Base-by-base conservation (phyloP, 2,329 filamentous ascomycete species). In the Colletotrichum spaethianum region DNA sequence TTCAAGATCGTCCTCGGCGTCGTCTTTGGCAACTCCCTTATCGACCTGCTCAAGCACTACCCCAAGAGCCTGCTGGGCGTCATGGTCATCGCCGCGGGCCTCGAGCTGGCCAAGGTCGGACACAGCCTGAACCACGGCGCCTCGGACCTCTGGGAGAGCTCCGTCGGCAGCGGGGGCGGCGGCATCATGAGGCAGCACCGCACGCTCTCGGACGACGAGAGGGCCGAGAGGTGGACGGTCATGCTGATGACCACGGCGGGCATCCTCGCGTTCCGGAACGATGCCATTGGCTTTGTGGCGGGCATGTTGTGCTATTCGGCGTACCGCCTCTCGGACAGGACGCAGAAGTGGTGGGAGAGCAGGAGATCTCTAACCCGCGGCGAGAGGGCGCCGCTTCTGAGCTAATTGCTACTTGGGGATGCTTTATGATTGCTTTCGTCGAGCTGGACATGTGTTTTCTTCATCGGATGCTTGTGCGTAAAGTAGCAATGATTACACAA, bases 241-340 rank as follows among this genome's bases (percentile, higher is more conserved):
- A 97, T 98, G 95, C 87, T 98, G 70, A 92, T 95, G 73, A 98
- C 96, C 0, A 91, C 94, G 11, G 95, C 93, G 0, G 89, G 93
- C 3, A 88, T 97, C 65, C 82, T 98, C 61, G 94, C 94, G 0
- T 98, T 97, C 77, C 93, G 91, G 80, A 98, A 98, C 78, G 95
- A 97, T 82, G 95, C 92, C 0, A 89, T 98, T 7, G 96, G 96
- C 0, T 98, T 98, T 77, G 72, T 93, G 18, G 94, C 93, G 0
- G 96, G 96, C 0, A 89, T 97, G 86, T 80, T 93, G 4, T 97
- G 94, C 80, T 91, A 96, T 81, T 92, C 88, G 82, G 89, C 90
- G 0, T 93, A 95, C 78, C 80, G 82, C 73, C 55, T 88, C 74
- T 81, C 83, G 0, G 85, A 86, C 76, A 81, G 82, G 75, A 40